Conservation (phyloP, 805 yeast species). For the Wickerhamiella bombiphila region DNA sequence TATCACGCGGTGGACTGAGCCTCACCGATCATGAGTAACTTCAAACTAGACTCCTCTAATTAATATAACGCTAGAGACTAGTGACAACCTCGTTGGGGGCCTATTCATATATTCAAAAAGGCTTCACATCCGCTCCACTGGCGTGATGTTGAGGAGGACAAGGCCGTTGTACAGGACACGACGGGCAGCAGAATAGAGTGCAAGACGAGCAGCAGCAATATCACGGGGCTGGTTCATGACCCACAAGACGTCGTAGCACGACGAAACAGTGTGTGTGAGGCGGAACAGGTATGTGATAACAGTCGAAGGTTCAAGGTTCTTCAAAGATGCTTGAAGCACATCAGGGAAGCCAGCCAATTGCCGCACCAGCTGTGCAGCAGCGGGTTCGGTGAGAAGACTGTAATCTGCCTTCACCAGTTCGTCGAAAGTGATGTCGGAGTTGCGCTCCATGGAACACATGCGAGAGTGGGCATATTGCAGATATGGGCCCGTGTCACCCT, state of each 20-base stretch:
- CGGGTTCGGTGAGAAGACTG: slow-evolving; percentile 51
- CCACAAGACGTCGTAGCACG: slow-evolving; percentile 93
- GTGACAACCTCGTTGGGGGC: not conserved
- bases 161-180: slow-evolving; percentile 84
- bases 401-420: slow-evolving; percentile 34
- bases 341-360: slow-evolving; percentile 84
- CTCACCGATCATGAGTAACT: too few species aligned
- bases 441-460: slow-evolving; percentile 85
- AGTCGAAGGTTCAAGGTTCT: slow-evolving; percentile 84
- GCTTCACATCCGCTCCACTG: slow-evolving; percentile 94
- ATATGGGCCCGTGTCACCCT: slow-evolving; percentile 99
- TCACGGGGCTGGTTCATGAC: slow-evolving; percentile 89
- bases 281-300: slow-evolving; percentile 85
- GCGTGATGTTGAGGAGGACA: slow-evolving; percentile 79
- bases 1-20: slow-evolving; percentile 83
- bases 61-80: not conserved
- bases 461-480: slow-evolving; percentile 97
- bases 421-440: slow-evolving; percentile 30
- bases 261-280: slow-evolving; percentile 84
- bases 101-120: not conserved
- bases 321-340: slow-evolving; percentile 62
- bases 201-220: slow-evolving; percentile 79
- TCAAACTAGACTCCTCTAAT: not conserved
- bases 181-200: slow-evolving; percentile 78
- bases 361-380: slow-evolving; percentile 59